Evolutionary conservation across 1,139 yeast species (phyloP).

Genomic region (Geotrichum siamense): DNA sequence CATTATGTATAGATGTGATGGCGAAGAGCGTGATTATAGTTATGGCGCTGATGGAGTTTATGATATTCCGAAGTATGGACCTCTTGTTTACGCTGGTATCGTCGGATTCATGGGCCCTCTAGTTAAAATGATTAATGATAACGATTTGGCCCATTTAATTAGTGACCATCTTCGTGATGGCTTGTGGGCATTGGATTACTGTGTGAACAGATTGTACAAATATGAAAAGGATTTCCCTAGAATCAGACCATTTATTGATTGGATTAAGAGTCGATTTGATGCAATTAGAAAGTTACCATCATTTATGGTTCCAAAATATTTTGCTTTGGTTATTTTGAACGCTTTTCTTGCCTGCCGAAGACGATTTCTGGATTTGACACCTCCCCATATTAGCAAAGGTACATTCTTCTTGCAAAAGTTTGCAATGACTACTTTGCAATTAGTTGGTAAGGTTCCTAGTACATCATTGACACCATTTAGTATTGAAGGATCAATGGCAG

Average conservation of each 20-base stretch:
- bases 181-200: constrained; percentile 81
- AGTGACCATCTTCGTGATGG: constrained; percentile 78
- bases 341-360: constrained; percentile 76
- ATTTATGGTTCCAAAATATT: constrained; percentile 78
- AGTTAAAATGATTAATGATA: constrained; percentile 53
- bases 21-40: constrained; percentile 81
- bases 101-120: constrained; percentile 86
- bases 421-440: constrained; percentile 78
- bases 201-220: constrained; percentile 54
- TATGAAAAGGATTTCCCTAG: constrained; percentile 44
- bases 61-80: constrained; percentile 64
- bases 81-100: constrained; percentile 76
- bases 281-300: constrained; percentile 63
- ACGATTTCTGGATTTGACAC: constrained; percentile 54
- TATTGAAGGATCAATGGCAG: constrained; percentile 71
- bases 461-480: constrained; percentile 68
- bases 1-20: constrained; percentile 67
- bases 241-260: constrained; percentile 48
- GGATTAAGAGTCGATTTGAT: constrained; percentile 66
- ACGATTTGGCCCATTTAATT: constrained; percentile 77
- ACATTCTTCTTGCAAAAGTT: constrained; percentile 72
- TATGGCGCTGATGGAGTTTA: constrained; percentile 67
- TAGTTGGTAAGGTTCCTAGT: constrained; percentile 68
- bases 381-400: constrained; percentile 48
- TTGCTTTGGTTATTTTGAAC: constrained; percentile 69